A percentile compares a stretch with the other conserved stretches of the same genome.
These are phyloP conservation scores for Phtheirospermum japonicum DNA, from an alignment of 257 asterid species.

Conservation along the genomic window DNA sequence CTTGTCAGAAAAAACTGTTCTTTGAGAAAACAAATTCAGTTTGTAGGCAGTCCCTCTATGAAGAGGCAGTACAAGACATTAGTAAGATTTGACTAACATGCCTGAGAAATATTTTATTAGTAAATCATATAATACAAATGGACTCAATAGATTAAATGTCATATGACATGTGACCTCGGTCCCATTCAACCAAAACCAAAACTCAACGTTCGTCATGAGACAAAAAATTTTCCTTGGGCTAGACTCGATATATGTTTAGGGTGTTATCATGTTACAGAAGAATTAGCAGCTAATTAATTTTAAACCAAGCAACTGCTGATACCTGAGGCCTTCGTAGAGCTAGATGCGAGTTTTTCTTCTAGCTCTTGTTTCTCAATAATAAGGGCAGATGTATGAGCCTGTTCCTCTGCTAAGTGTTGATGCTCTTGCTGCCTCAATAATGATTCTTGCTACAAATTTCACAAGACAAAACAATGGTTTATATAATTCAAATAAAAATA, in stretches of 20 bases:
- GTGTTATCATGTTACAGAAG: constrained; percentile 6
- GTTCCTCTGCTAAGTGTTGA: constrained; percentile 69
- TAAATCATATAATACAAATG: constrained; percentile 15
- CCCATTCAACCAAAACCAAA: background rate
- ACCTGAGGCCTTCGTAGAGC: constrained; percentile 65
- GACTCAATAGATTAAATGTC: background rate
- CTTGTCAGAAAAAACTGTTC: no score
- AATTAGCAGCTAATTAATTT: constrained; percentile 19
- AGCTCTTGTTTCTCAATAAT: constrained; percentile 67
- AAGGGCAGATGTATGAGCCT: constrained; percentile 59
- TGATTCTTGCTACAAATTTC: constrained; percentile 62
- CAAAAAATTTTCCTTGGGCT: background rate
- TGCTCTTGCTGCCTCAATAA: constrained; percentile 70
- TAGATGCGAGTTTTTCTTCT: constrained; percentile 74
- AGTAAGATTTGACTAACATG: constrained; percentile 17
- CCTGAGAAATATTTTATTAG: background rate
- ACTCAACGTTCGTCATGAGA: background rate
- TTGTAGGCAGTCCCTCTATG: constrained; percentile 6
- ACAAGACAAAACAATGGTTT: constrained; percentile 15
- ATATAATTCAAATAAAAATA: constrained; percentile 19
- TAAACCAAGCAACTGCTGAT: constrained; percentile 21
- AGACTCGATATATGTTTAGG: background rate
- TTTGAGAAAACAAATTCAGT: background rate
- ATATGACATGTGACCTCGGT: background rate
- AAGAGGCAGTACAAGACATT: background rate